Conservation (phyloP, 805 yeast genomes). For the Saccharomycopsis schoenii region DNA sequence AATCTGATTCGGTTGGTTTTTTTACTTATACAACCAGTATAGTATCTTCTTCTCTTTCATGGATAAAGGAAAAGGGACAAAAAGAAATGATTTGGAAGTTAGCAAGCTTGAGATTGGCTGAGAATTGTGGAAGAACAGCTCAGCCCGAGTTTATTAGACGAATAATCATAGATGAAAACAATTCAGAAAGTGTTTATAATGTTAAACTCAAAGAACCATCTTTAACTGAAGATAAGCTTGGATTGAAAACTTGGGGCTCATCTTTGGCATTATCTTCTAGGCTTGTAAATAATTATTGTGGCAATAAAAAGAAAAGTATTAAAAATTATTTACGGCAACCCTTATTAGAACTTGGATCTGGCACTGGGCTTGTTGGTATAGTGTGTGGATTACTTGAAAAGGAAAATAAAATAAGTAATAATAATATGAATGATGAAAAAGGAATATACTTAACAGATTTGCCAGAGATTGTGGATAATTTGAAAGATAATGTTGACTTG, state of each 20-base stretch:
- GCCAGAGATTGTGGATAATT: conserved; percentile 63
- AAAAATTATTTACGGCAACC: conserved; percentile 8
- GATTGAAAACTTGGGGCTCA: conserved; percentile 95
- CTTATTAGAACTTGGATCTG: conserved; percentile 81
- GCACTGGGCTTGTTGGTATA: conserved; percentile 88
- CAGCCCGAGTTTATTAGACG: conserved; percentile 59
- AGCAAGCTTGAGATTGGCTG: conserved; percentile 62
- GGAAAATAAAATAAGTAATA: conserved; percentile 16
- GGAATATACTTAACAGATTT: conserved; percentile 61
- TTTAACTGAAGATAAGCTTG: conserved; percentile 75
- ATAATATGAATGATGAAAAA: conserved; percentile 22
- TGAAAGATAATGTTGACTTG: conserved; percentile 45
- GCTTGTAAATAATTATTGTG: conserved; percentile 28
- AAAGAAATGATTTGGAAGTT: conserved; percentile 34
- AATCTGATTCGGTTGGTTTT: conserved; percentile 24
- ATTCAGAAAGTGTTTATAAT: background rate
- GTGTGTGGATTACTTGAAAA: conserved; percentile 46
- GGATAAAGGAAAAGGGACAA: conserved; percentile 33
- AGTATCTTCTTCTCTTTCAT: conserved; percentile 38
- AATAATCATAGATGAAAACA: conserved; percentile 34
- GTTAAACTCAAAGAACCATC: conserved; percentile 67
- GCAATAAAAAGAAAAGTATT: conserved; percentile 16
- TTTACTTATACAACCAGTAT: conserved; percentile 41
- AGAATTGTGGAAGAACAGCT: conserved; percentile 78
- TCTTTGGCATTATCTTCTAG: conserved; percentile 57